Evolutionary conservation across 305 asterid species (phyloP).

Genomic region (Andrographis paniculata): DNA sequence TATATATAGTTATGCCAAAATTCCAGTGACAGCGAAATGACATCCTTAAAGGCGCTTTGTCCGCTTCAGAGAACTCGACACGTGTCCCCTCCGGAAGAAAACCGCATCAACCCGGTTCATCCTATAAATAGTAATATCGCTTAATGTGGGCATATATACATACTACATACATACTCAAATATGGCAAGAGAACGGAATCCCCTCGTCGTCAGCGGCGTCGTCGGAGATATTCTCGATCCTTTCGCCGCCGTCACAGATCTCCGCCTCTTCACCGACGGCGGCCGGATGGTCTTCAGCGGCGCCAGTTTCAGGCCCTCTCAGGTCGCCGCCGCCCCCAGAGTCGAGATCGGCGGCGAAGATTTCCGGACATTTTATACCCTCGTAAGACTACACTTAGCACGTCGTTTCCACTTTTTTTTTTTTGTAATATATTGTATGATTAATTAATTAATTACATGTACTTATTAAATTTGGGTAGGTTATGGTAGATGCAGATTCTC

Average conservation of each 20-base stretch:
- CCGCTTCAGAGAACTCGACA: neutral
- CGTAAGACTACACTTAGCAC: constrained; percentile 17
- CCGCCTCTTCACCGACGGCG: constrained; percentile 9
- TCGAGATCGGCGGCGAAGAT: constrained; percentile 39
- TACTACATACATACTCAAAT: neutral
- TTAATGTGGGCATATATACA: neutral
- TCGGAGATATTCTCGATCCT: constrained; percentile 39
- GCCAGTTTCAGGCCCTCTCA: constrained; percentile 35
- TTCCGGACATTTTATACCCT: constrained; percentile 37
- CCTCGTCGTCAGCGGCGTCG: constrained; percentile 30
- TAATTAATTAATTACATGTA: neutral
- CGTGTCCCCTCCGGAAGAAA: neutral
- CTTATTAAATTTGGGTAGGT: constrained; percentile 19
- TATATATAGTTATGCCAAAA: too few relatives aligned
- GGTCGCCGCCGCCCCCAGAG: constrained; percentile 32
- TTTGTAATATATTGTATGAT: neutral
- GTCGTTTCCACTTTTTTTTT: neutral
- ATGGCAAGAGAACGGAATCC: constrained; percentile 25
- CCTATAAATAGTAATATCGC: neutral
- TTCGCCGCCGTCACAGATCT: constrained; percentile 25
- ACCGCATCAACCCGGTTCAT: neutral
- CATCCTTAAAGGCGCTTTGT: neutral
- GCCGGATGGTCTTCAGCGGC: constrained; percentile 24
- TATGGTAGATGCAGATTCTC: constrained; percentile 55
- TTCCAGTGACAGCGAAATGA: too few relatives aligned